Base-by-base conservation (phyloP, 768 basidiomycete species). In the Neoboletus brunneissimus region DNA sequence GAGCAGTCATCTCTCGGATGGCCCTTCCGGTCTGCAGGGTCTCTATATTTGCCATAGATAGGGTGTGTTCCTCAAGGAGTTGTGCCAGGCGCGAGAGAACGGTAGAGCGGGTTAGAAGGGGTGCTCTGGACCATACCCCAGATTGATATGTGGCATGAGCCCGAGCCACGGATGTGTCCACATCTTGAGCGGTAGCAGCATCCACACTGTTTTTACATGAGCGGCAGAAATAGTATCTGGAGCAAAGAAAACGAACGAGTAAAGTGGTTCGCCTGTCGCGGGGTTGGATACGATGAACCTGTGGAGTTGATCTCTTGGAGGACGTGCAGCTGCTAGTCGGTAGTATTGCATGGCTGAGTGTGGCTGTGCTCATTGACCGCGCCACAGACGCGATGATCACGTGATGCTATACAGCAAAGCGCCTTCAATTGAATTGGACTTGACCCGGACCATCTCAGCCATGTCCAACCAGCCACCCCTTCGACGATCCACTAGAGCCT, bases 1-100 rank as follows among this genome's bases (percentile, higher is more conserved):
- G n/a, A n/a, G 84, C 83, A 20, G 77, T 82, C 90, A 94, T 92
- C 72, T 94, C 91, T 13, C 88, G 78, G 45, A 91, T 85, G n/a
- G 88, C 76, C 52, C 90, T 78, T 12, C 91, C 91, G 0, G 91
- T 93, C 69, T 94, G 91, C 47, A 85, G 55, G 2, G 84, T 82
- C 71, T 94, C 91, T 20, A 88, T 73, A 38, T 73, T 68, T 2
- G 89, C 88, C 13, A 91, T 67, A 25, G 84, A 78, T 0, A 81
- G 76, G 18, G 88, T 71, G 60, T 74, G 78, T 18, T 75, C 75
- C 61, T 87, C 85, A 10, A 93, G 76, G 6, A 77, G 66, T 10
- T 82, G 76, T 10, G 90, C 89, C 35, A 94, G 76, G 43, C 79
- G 80, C 4, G 83, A 78, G 7, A 93, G 77, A 18, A 87, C 79